Evolutionary conservation across 306 rosid species (phyloP), one percentile per base, ranked within the genome.

Genomic region (Fragaria nilgerrensis): DNA sequence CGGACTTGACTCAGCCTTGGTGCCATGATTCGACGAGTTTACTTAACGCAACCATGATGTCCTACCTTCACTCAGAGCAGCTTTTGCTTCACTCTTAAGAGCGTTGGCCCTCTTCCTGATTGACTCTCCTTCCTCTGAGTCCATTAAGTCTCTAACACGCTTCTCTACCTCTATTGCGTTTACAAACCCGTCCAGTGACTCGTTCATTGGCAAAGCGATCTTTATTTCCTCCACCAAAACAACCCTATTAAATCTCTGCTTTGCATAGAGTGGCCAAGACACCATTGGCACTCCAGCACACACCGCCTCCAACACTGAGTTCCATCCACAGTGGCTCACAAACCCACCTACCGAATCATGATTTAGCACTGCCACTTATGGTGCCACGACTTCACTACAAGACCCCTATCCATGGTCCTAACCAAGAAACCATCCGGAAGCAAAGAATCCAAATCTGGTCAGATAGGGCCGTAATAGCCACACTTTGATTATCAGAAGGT

Each of bases 291-390:
- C 87, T 0, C 89, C 93, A 0, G 65, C 78, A 12, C 81, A 74
- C 2, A 86, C 75, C 0, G 90, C 82, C 49, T 91, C 96, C 59
- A 91, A 50, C 55, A 87, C 87, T 34, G 89, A 91, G 82, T 89
- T 91, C 96, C 94, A 91, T 5, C 94, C 96, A 49, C 87, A 84
- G 20, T 88, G 95, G 5, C 79, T 85, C 83, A 90, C 86, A 10
- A 90, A 88, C 61, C 96, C 93, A 8, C 93, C 96, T 2, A 89
- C 85, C 2, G 97, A 82, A 25, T 80, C 47, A 14, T 89, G 92
- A 66, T 80, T 82, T 53, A 92, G 76, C 5, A 89, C 84, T 0
- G 43, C 85, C 20, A 25, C 64, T 44, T 92, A 93, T 10, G 91
- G 91, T 0, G 87, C 96, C 93, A 90, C 2, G 79, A 36, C 75